Evolutionary conservation across 768 basidiomycete genomes (phyloP).

Genomic region (Infundibulicybe gibba): DNA sequence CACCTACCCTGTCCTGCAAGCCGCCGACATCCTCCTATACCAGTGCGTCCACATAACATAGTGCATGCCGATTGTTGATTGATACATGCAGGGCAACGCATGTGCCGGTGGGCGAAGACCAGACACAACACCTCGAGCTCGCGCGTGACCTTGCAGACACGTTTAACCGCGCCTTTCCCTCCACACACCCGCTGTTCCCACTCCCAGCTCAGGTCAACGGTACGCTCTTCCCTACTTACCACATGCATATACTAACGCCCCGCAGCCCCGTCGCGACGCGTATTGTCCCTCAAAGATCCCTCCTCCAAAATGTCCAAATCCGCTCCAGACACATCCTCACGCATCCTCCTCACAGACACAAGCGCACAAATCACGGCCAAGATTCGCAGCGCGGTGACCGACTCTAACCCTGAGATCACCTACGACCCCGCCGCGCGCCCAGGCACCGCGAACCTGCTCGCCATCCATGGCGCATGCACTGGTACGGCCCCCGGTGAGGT

Average conservation of each 20-base stretch:
- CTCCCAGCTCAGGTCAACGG: constrained; percentile 72
- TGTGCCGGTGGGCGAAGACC: constrained; percentile 96
- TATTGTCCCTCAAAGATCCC: constrained; percentile 86
- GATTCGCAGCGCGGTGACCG: constrained; percentile 81
- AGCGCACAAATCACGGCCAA: constrained; percentile 59
- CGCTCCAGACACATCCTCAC: constrained; percentile 68
- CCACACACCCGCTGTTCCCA: constrained; percentile 55
- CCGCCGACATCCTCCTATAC: constrained; percentile 88
- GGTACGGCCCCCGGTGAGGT: constrained; percentile 39
- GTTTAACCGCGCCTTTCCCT: constrained; percentile 72
- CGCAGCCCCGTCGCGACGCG: constrained; percentile 73
- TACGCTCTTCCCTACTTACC: constrained; percentile 38
- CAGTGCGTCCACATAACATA: constrained; percentile 44
- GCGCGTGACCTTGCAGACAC: constrained; percentile 76
- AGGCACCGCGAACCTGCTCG: constrained; percentile 78
- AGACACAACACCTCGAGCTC: constrained; percentile 91
- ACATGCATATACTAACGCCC: neutral
- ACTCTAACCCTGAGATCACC: constrained; percentile 69
- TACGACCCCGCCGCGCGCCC: constrained; percentile 82
- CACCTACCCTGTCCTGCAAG: constrained; percentile 91
- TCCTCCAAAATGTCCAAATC: constrained; percentile 96
- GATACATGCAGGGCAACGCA: constrained; percentile 66
- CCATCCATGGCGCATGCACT: constrained; percentile 75
- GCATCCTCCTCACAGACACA: constrained; percentile 84
- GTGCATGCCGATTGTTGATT: constrained; percentile 2